phyloP scores from a whole-genome alignment of 805 yeast species.

The Saturnispora halmiae region DNA sequence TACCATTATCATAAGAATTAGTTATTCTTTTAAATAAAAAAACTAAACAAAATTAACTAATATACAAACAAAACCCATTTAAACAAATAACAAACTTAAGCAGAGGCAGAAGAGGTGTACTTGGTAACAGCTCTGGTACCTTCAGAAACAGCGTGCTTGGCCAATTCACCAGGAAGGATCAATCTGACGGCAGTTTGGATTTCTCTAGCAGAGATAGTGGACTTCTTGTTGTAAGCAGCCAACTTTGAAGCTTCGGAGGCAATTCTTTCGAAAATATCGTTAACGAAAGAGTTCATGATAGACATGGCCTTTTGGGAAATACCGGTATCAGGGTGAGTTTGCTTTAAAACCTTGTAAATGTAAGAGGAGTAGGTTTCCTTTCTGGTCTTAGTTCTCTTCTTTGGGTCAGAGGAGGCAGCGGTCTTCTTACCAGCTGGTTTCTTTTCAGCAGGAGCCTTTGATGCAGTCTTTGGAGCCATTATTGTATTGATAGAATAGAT shows the following conservation, averaged over 20 bases:
- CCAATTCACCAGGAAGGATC: conserved; percentile 96
- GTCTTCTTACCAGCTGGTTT: conserved; percentile 89
- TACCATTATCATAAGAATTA: no score
- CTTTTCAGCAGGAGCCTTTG: conserved; percentile 96
- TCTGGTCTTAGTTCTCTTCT: conserved; percentile 92
- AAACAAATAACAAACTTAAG: conserved; percentile 40
- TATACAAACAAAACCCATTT: conserved; percentile 27
- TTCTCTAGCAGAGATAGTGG: conserved; percentile 96
- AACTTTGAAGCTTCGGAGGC: conserved; percentile 97
- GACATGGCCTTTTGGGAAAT: conserved; percentile 98
- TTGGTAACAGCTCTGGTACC: conserved; percentile 98
- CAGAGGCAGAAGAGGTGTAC: conserved; percentile 62
- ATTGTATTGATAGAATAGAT: no score
- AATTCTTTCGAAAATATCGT: conserved; percentile 96
- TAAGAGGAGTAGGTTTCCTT: conserved; percentile 97
- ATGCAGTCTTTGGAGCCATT: conserved; percentile 77
- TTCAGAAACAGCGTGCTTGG: conserved; percentile 97
- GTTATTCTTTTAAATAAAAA: conserved; percentile 20
- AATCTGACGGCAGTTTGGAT: conserved; percentile 98
- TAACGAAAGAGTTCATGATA: conserved; percentile 96
- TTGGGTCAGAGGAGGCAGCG: conserved; percentile 60
- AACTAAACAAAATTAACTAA: conserved; percentile 16
- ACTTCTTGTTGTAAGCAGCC: conserved; percentile 97
- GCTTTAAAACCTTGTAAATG: conserved; percentile 96
- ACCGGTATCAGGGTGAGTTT: conserved; percentile 99